phyloP scores from a whole-genome alignment of 176 grass and related monocot genomes.

The Bothriochloa decipiens region DNA sequence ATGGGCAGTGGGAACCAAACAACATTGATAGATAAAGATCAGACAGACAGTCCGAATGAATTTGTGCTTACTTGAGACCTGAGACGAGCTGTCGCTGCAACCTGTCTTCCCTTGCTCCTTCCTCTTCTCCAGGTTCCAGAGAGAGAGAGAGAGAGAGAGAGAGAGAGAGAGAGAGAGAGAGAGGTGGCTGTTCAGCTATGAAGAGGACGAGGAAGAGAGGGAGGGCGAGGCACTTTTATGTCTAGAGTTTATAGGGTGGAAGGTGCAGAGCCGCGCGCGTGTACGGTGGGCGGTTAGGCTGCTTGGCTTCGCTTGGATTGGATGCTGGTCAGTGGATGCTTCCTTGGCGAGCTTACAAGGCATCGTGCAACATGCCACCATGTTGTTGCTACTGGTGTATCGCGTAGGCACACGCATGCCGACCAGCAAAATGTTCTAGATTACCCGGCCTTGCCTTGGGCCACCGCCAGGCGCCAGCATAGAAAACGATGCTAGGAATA shows the following conservation, averaged over 20 bases:
- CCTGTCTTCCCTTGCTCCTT: constrained; percentile 7
- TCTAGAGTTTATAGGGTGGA: constrained; percentile 39
- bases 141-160: background rate
- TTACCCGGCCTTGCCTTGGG: constrained; percentile 22
- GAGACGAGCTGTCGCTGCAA: background rate
- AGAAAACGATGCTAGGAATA: constrained; percentile 14
- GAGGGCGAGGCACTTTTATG: constrained; percentile 54
- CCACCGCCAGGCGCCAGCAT: background rate
- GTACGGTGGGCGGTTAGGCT: constrained; percentile 47
- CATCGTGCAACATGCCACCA: constrained; percentile 48
- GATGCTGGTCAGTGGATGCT: constrained; percentile 50
- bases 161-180: constrained; percentile 32
- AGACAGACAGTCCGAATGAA: background rate
- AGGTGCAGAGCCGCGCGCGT: constrained; percentile 37
- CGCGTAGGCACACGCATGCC: background rate
- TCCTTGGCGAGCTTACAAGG: constrained; percentile 52
- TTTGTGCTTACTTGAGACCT: constrained; percentile 8
- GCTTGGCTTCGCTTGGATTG: constrained; percentile 28
- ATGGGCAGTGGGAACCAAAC: background rate
- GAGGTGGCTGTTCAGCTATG: constrained; percentile 12
- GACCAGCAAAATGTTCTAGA: constrained; percentile 29
- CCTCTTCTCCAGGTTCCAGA: background rate
- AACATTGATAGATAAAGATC: constrained; percentile 6
- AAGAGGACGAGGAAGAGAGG: constrained; percentile 24
- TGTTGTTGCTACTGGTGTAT: constrained; percentile 19